Evolutionary conservation across 208 protist species (phyloP).

Genomic region (Wallacemonas sp.): DNA sequence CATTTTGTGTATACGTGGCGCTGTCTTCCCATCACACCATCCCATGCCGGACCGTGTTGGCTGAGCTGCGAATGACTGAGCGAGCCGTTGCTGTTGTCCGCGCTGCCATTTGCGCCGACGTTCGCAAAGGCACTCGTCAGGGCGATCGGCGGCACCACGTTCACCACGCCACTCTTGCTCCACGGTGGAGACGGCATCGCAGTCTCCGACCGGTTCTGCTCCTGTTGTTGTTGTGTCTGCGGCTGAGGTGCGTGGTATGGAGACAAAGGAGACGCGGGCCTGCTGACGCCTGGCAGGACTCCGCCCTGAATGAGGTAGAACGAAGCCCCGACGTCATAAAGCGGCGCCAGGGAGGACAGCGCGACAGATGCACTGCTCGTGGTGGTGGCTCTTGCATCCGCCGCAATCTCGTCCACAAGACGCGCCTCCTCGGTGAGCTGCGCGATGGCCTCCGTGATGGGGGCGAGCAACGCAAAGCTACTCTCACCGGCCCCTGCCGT

Average conservation of each 20-base stretch:
- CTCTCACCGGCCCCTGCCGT: neutral
- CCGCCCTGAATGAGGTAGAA: neutral
- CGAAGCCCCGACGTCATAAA: neutral
- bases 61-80: neutral
- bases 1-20: neutral
- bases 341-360: no score
- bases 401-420: neutral
- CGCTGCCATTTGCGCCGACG: no score
- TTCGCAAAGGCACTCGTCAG: no score
- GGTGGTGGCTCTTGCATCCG: no score
- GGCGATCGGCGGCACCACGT: neutral
- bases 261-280: neutral
- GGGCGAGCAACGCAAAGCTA: no score
- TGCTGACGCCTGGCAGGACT: neutral
- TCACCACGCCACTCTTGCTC: neutral
- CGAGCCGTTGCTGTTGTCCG: no score
- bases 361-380: no score
- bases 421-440: slow-evolving; percentile 8
- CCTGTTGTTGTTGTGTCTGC: no score
- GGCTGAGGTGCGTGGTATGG: no score
- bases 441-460: neutral
- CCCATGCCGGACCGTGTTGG: neutral
- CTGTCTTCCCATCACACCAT: neutral
- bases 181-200: no score
- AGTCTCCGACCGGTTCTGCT: no score